Conservation (phyloP, 345 rosid species). For the Draba incana region DNA sequence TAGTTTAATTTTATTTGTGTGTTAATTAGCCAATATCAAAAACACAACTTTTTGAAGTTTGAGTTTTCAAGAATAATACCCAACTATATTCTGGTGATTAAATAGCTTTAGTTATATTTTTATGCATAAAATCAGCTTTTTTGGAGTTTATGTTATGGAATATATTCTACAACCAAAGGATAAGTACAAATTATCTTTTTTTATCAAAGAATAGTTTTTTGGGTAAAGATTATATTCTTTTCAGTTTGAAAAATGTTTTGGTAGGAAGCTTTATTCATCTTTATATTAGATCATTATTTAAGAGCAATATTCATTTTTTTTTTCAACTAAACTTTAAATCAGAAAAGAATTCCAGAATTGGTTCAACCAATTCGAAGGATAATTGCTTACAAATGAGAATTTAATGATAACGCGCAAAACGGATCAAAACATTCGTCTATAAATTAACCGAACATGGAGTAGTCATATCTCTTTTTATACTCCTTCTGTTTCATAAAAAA, state of each 20-base stretch:
- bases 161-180: slow-evolving; percentile 33
- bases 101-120: background rate
- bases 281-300: background rate
- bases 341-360: too few species aligned
- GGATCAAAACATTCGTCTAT: too few species aligned
- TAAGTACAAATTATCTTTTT: slow-evolving; percentile 15
- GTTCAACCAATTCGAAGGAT: too few species aligned
- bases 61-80: slow-evolving; percentile 13
- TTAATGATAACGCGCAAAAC: too few species aligned
- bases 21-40: too few species aligned
- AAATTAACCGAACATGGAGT: too few species aligned
- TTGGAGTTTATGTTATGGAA: slow-evolving; percentile 29
- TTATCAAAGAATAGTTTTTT: background rate
- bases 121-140: slow-evolving; percentile 32
- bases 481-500: too few species aligned
- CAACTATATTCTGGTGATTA: slow-evolving; percentile 16
- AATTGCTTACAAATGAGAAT: too few species aligned
- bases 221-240: slow-evolving; percentile 15
- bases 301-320: too few species aligned
- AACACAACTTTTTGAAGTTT: too few species aligned
- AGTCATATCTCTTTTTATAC: too few species aligned
- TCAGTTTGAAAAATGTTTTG: background rate
- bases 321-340: too few species aligned
- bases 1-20: slow-evolving; percentile 31
- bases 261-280: slow-evolving; percentile 27